A percentile compares a stretch with the other conserved stretches of the same genome.
These are phyloP conservation scores for Diplodia sapinea DNA, from an alignment of 2,329 filamentous ascomycete species.

Conservation along the genomic window DNA sequence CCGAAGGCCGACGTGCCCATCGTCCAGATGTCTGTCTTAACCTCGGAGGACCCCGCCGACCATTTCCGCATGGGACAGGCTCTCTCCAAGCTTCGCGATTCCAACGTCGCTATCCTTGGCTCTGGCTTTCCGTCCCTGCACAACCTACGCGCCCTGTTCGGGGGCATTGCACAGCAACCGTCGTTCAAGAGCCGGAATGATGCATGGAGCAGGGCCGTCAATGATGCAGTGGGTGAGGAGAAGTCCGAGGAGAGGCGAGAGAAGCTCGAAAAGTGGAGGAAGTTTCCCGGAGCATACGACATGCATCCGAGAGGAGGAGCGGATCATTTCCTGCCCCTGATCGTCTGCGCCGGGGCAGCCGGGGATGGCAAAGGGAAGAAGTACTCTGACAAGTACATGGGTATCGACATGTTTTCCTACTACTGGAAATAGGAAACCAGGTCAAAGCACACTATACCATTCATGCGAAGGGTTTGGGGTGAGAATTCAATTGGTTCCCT, in stretches of 20 bases:
- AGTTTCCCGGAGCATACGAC: conserved; percentile 55
- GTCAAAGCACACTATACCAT: background rate
- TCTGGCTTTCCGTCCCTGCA: conserved; percentile 66
- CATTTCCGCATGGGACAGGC: conserved; percentile 62
- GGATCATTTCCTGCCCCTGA: conserved; percentile 65
- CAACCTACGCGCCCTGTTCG: conserved; percentile 59
- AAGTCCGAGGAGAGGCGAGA: conserved; percentile 46
- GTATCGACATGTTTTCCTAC: conserved; percentile 61
- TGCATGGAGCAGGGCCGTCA: conserved; percentile 57
- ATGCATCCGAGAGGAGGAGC: conserved; percentile 62
- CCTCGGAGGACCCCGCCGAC: conserved; percentile 55
- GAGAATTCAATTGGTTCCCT: background rate
- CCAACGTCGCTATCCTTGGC: conserved; percentile 65
- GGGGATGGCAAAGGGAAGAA: conserved; percentile 51
- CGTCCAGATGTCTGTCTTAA: conserved; percentile 63
- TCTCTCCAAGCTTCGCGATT: conserved; percentile 56
- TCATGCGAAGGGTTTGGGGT: background rate
- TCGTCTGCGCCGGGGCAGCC: conserved; percentile 61
- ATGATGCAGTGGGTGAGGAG: conserved; percentile 48
- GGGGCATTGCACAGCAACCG: conserved; percentile 37
- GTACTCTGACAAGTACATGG: conserved; percentile 59
- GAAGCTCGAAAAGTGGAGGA: conserved; percentile 56
- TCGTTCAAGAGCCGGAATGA: conserved; percentile 42
- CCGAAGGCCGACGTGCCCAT: conserved; percentile 61
- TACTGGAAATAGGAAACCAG: conserved; percentile 54